phyloP scores from a whole-genome alignment of 129 eudicot species.

The Chrysanthemum lavandulifolium region DNA sequence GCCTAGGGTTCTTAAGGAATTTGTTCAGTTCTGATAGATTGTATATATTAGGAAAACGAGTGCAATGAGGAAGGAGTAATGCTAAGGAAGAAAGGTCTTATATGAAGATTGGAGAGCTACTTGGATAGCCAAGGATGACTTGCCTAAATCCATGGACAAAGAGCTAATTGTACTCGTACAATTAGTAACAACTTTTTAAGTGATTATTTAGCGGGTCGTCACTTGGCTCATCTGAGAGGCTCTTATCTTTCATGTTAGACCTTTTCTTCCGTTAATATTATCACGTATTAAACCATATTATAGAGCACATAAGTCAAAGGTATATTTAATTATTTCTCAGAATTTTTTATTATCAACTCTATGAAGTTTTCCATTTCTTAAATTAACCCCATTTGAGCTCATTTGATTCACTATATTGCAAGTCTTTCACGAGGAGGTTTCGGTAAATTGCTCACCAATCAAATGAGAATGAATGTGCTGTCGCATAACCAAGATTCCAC shows the following conservation, averaged over 20 bases:
- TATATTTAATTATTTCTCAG: no score
- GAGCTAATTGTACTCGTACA: not conserved
- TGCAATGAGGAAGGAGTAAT: not conserved
- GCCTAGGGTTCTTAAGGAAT: not conserved
- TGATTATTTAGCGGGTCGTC: conserved; percentile 43
- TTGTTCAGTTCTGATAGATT: not conserved
- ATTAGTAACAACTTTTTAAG: conserved; percentile 1
- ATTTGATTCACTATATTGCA: not conserved
- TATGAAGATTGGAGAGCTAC: conserved; percentile 46
- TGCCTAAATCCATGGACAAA: conserved; percentile 47
- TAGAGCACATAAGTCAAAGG: no score
- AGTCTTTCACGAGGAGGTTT: not conserved
- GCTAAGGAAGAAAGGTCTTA: conserved; percentile 44
- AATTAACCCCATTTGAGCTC: no score
- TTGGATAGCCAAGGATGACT: conserved; percentile 80
- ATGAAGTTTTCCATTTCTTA: no score
- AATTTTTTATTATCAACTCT: no score
- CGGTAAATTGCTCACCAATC: not conserved
- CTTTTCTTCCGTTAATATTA: conserved; percentile 33
- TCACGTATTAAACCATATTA: no score
- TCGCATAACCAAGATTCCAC: not conserved
- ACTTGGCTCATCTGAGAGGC: conserved; percentile 34
- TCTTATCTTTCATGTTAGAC: conserved; percentile 58
- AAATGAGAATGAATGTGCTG: not conserved
- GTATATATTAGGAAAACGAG: not conserved